These are phyloP conservation scores for Neurospora discreta DNA, from an alignment of 495 filamentous ascomycete species.

Conservation along the genomic window DNA sequence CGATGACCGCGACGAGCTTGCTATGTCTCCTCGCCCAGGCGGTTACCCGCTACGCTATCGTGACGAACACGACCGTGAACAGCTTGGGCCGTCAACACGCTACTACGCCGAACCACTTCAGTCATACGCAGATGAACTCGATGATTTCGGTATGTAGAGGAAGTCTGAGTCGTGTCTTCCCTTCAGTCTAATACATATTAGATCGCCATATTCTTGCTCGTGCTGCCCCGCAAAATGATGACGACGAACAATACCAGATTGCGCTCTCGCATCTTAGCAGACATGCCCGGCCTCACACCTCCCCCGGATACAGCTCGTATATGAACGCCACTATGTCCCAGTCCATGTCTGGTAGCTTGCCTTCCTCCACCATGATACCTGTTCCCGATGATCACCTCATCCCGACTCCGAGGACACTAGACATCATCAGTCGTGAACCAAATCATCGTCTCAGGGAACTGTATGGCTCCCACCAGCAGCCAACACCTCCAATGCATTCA, in stretches of 20 bases:
- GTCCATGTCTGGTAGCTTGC: not conserved
- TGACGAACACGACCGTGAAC: not conserved
- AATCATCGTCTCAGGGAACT: not conserved
- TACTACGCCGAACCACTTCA: not conserved
- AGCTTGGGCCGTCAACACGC: not conserved
- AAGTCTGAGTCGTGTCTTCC: not conserved
- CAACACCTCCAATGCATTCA: not conserved
- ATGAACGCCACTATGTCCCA: not conserved
- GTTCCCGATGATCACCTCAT: not conserved
- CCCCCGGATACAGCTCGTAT: not conserved
- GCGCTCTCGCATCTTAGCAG: conserved; percentile 2
- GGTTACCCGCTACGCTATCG: not conserved
- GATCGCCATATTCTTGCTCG: conserved; percentile 13
- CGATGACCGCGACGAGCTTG: not conserved
- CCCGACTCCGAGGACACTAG: not conserved
- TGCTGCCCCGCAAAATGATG: not conserved
- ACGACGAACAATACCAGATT: not conserved
- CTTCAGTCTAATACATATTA: not conserved
- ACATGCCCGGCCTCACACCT: not conserved
- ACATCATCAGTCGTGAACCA: not conserved
- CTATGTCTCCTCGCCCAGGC: not conserved
- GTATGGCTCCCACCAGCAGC: not conserved
- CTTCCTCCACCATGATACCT: not conserved
- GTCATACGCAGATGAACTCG: conserved; percentile 10
- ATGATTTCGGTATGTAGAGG: conserved; percentile 24